A percentile compares a stretch with the other conserved stretches of the same genome.
Conservation (phyloP, 1,284 basidiomycete species). For the Pseudomicrostroma phylloplanum region DNA sequence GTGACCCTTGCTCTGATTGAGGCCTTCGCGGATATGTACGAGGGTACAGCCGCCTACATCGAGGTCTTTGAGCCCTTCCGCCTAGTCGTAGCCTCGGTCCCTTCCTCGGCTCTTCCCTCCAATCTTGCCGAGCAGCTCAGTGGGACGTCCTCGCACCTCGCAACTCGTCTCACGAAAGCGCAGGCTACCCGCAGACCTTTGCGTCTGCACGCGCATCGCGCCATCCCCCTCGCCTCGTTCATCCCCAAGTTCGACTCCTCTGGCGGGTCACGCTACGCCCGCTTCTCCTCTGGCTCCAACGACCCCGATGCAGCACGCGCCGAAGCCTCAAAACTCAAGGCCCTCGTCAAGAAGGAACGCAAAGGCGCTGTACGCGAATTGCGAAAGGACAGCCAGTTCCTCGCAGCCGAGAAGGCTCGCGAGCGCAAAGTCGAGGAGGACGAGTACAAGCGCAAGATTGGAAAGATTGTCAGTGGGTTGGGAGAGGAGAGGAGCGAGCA, state of each 20-base stretch:
- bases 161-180: constrained; percentile 57
- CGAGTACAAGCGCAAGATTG: constrained; percentile 56
- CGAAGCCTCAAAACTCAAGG: constrained; percentile 75
- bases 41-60: constrained; percentile 34
- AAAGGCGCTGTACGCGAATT: constrained; percentile 96
- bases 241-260: constrained; percentile 83
- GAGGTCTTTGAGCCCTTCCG: constrained; percentile 42
- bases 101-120: too few relatives aligned
- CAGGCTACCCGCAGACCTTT: constrained; percentile 73
- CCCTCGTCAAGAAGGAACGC: constrained; percentile 86
- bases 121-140: background rate
- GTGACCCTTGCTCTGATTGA: constrained; percentile 22
- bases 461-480: constrained; percentile 70
- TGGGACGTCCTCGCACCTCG: constrained; percentile 18
- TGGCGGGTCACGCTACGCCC: constrained; percentile 65
- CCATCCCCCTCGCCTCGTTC: constrained; percentile 87
- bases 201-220: constrained; percentile 84
- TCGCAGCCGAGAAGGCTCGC: constrained; percentile 68
- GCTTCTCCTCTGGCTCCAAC: constrained; percentile 58
- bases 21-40: constrained; percentile 37
- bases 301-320: constrained; percentile 92
- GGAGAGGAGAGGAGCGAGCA: constrained; percentile 89
- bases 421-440: constrained; percentile 73
- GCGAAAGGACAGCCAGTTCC: constrained; percentile 87
- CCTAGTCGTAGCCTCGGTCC: constrained; percentile 16